Evolutionary conservation across 768 basidiomycete genomes (phyloP), one percentile per base, ranked within the genome.

Genomic region (Macrocybe gigantea): DNA sequence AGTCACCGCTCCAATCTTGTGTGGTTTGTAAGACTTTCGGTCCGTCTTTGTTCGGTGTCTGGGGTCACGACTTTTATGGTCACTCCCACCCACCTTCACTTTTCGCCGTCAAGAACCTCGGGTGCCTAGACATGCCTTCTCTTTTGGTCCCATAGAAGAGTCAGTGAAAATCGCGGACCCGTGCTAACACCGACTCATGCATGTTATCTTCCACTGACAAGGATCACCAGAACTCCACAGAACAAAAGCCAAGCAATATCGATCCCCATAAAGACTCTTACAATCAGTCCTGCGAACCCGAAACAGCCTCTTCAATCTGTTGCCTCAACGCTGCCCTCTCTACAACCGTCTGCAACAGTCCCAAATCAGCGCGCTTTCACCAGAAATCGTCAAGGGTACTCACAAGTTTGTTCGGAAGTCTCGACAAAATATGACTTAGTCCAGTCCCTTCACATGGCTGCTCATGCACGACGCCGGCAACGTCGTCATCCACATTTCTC

Each of bases 361-460:
- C 37, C n/a, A 9, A 37, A 41, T 34, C 29, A n/a, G 41, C 15
- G 5, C 30, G 34, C 15, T 15, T 7, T 15, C n/a, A 44, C 39
- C 30, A 3, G 14, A n/a, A 37, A 34, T n/a, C 13, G 22, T 5
- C 1, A 9, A 49, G 14, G 5, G 22, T 2, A 41, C 49, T 38
- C 22, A 51, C 50, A 13, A 57, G 50, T 13, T 30, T 36, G 11
- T 33, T 37, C 7, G 41, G 36, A 30, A 64, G 49, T 6, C 52
- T 53, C 11, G 56, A 53, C 15, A 68, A 48, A 15, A 70, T 57
- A 13, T 59, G 55, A 2, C 61, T 53, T 7, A 68, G 43, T 8
- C 63, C 58, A 1, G 54, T 50, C 4, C 62, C 63, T 50, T 68
- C 66, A 39, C 69, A 70, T 10, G 62, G 57, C 44, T 63, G 58